Evolutionary conservation across 331 rosid genomes (phyloP).

Genomic region (Prunus yedoensis): DNA sequence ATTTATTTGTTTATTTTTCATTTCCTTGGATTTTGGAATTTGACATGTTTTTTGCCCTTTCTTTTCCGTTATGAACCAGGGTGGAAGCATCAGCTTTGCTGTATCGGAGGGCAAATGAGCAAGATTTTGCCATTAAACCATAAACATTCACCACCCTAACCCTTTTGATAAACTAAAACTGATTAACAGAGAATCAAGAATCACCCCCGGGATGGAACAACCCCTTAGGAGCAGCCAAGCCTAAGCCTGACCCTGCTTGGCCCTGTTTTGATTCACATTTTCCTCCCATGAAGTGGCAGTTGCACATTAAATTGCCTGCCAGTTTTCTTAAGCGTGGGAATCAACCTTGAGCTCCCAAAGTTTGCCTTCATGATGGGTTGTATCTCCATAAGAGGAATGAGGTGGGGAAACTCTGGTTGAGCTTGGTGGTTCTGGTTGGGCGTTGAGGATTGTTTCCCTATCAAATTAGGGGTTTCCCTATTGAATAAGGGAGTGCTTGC

Average conservation of each 20-base stretch:
- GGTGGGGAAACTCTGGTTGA: not conserved
- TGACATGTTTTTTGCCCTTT: constrained; percentile 11
- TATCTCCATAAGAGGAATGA: not conserved
- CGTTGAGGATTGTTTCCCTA: not conserved
- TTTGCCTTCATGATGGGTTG: not conserved
- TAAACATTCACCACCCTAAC: constrained; percentile 44
- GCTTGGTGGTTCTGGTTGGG: not conserved
- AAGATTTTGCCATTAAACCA: constrained; percentile 83
- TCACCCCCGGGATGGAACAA: constrained; percentile 28
- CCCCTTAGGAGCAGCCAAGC: constrained; percentile 22
- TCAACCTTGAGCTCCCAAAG: not conserved
- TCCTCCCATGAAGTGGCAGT: constrained; percentile 8
- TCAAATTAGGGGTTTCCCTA: not conserved
- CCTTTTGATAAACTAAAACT: constrained; percentile 49
- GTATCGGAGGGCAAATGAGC: constrained; percentile 95
- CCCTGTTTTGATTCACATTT: constrained; percentile 11
- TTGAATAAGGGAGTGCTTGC: not conserved
- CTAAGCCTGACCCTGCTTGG: constrained; percentile 20
- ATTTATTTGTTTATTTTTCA: not conserved
- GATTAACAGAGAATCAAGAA: constrained; percentile 36
- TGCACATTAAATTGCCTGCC: constrained; percentile 2
- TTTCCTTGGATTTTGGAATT: not conserved
- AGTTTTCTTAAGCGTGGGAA: constrained; percentile 5
- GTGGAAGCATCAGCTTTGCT: constrained; percentile 99
- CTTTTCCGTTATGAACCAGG: constrained; percentile 51